Conservation (phyloP, 139 green algal species). For the Dunaliella sp. region DNA sequence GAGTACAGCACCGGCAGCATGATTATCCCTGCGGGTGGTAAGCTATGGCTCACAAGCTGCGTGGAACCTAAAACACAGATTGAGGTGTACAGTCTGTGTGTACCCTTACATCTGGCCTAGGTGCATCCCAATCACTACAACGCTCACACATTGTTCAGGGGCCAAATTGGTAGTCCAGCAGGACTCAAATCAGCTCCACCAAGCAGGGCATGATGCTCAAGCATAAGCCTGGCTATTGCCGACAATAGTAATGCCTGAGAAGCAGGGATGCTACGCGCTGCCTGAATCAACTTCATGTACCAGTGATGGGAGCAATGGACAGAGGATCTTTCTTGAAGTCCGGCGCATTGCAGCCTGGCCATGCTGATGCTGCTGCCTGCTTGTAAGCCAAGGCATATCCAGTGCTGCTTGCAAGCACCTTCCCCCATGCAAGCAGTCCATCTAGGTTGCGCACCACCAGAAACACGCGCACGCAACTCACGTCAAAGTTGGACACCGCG, state of each 20-base stretch:
- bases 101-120: background rate
- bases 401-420: background rate
- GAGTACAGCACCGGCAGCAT: too few relatives aligned
- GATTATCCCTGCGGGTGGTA: background rate
- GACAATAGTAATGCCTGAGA: too few relatives aligned
- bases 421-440: background rate
- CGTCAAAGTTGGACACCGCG: constrained; percentile 83
- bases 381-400: background rate
- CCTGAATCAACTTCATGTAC: too few relatives aligned
- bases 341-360: background rate
- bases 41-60: background rate
- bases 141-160: background rate
- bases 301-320: background rate
- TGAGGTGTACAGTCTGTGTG: background rate
- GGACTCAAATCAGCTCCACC: too few relatives aligned
- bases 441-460: too few relatives aligned
- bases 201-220: background rate
- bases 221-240: background rate
- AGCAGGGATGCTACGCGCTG: too few relatives aligned
- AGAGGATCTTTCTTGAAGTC: background rate
- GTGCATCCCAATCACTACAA: background rate
- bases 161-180: too few relatives aligned
- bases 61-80: background rate
- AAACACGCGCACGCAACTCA: too few relatives aligned
- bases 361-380: background rate